phyloP scores from a whole-genome alignment of 1,284 basidiomycete species.

The Rhodotorula sp. region DNA sequence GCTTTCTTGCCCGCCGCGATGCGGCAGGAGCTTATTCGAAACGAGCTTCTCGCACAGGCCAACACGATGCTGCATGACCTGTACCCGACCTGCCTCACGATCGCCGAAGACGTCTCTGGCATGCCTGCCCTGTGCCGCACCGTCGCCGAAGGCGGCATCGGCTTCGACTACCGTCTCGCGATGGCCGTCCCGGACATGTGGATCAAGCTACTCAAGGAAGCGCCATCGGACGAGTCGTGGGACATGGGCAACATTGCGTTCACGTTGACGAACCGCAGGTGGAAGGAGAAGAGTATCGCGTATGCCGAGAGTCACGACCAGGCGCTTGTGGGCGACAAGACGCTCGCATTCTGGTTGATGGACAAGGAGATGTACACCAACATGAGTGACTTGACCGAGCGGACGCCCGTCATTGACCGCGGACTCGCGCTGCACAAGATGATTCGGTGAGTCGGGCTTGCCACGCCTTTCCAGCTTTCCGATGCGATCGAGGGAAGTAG shows the following conservation, averaged over 20 bases:
- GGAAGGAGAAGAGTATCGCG: slow-evolving; percentile 86
- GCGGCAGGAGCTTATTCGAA: not conserved
- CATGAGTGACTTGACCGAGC: slow-evolving; percentile 86
- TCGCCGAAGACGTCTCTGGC: slow-evolving; percentile 96
- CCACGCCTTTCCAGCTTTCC: not conserved
- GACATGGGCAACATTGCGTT: slow-evolving; percentile 81
- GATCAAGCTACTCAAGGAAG: slow-evolving; percentile 97
- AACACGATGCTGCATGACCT: slow-evolving; percentile 83
- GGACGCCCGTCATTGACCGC: slow-evolving; percentile 84
- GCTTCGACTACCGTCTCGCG: slow-evolving; percentile 94
- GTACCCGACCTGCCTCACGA: slow-evolving; percentile 78
- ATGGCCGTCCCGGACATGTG: slow-evolving; percentile 99
- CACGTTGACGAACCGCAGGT: slow-evolving; percentile 84
- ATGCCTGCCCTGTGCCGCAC: slow-evolving; percentile 92
- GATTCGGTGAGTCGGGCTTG: slow-evolving; percentile 67
- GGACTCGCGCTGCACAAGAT: slow-evolving; percentile 94
- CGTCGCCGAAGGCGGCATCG: slow-evolving; percentile 78
- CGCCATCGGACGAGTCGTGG: slow-evolving; percentile 78
- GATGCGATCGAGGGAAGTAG: not conserved
- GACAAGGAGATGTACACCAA: slow-evolving; percentile 99
- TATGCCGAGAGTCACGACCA: slow-evolving; percentile 98
- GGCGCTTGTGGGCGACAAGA: slow-evolving; percentile 97
- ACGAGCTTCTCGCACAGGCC: slow-evolving; percentile 58
- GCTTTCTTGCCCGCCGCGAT: not conserved
- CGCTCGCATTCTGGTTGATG: slow-evolving; percentile 98